phyloP scores from a whole-genome alignment of 1,284 basidiomycete species.

The Rhizoctonia solani region DNA sequence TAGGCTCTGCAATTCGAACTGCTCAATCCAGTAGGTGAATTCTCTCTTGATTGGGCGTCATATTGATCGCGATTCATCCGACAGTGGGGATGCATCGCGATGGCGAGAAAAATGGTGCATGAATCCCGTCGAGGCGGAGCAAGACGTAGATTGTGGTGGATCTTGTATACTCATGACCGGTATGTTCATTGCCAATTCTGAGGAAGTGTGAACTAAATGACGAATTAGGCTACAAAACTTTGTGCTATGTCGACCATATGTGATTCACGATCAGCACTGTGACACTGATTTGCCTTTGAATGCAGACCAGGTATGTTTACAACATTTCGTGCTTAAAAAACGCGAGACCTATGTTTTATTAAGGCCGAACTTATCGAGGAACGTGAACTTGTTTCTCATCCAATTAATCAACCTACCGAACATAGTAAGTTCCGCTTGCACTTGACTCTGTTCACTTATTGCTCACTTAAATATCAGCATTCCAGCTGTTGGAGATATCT shows the following conservation, averaged over 20 bases:
- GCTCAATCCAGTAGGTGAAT: conserved; percentile 24
- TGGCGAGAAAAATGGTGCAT: conserved; percentile 29
- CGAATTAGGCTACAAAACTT: conserved; percentile 25
- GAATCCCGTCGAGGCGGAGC: conserved; percentile 30
- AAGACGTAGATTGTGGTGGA: conserved; percentile 32
- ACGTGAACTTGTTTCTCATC: conserved; percentile 27
- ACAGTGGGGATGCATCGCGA: conserved; percentile 32
- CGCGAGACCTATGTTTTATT: neutral
- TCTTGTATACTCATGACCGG: conserved; percentile 28
- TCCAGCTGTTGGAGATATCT: conserved; percentile 21
- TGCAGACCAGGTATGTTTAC: conserved; percentile 19
- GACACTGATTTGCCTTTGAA: conserved; percentile 18
- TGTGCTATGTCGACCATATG: conserved; percentile 20
- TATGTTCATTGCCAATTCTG: neutral
- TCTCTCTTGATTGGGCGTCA: neutral
- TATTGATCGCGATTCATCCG: neutral
- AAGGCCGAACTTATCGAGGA: conserved; percentile 30
- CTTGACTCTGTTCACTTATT: neutral
- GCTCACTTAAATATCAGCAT: neutral
- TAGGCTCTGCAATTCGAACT: conserved; percentile 30
- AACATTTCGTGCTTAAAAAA: neutral
- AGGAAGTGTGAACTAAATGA: too few relatives aligned
- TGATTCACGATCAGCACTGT: conserved; percentile 25
- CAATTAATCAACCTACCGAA: conserved; percentile 24
- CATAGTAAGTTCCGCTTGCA: conserved; percentile 2